Conservation (phyloP, 805 yeast genomes). For the Metschnikowia gelsemii region DNA sequence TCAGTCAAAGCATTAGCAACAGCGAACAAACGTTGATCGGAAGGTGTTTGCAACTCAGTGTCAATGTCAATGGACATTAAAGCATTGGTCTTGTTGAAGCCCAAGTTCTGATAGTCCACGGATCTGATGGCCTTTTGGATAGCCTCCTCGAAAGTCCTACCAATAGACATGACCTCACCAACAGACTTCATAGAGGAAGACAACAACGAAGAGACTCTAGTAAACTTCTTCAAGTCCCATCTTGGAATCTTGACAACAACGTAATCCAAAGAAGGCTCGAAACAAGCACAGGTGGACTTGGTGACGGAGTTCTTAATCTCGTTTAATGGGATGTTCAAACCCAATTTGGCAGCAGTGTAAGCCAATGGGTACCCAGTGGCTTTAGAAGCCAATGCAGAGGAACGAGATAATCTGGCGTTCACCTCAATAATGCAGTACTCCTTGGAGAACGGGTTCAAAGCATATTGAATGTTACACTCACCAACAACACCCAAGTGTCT, state of each 20-base stretch:
- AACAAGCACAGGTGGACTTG: slow-evolving; percentile 90
- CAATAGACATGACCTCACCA: slow-evolving; percentile 98
- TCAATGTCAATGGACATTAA: slow-evolving; percentile 92
- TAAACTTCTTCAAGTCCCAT: slow-evolving; percentile 97
- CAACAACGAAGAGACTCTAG: slow-evolving; percentile 82
- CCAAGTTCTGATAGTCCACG: slow-evolving; percentile 92
- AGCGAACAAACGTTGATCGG: slow-evolving; percentile 96
- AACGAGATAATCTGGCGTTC: slow-evolving; percentile 94
- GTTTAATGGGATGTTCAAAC: slow-evolving; percentile 86
- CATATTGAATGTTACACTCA: slow-evolving; percentile 98
- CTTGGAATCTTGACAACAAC: slow-evolving; percentile 97
- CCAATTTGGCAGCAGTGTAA: slow-evolving; percentile 95
- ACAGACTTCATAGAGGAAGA: slow-evolving; percentile 97
- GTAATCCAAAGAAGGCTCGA: slow-evolving; percentile 96
- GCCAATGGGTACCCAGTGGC: slow-evolving; percentile 99
- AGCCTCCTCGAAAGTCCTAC: slow-evolving; percentile 96
- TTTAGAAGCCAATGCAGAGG: slow-evolving; percentile 98
- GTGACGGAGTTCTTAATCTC: slow-evolving; percentile 93
- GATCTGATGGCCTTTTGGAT: slow-evolving; percentile 97
- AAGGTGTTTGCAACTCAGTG: slow-evolving; percentile 89
- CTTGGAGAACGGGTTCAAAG: slow-evolving; percentile 87
- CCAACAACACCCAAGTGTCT: slow-evolving; percentile 98
- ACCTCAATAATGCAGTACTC: slow-evolving; percentile 98
- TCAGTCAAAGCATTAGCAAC: slow-evolving; percentile 89
- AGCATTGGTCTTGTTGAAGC: slow-evolving; percentile 83